Base-by-base conservation (phyloP, 495 filamentous ascomycete species). In the Neurospora sp. region DNA sequence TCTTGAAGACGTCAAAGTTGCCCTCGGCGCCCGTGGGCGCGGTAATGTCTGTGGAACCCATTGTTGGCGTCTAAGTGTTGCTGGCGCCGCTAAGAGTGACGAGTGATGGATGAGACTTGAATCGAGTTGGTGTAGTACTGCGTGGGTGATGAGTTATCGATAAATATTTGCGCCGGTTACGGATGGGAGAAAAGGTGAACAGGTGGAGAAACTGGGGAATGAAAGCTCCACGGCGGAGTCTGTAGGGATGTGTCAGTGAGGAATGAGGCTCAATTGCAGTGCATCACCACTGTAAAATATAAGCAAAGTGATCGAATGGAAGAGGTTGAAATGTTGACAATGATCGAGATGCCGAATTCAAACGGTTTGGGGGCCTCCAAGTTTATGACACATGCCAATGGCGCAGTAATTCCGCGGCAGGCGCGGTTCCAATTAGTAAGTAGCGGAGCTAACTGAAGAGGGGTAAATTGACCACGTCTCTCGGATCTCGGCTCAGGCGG, bases 1-100 rank as follows among this genome's bases (percentile, higher is more conserved):
- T 74, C 71, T 39, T 74, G 41, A 78, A 73, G 20, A 23, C 8
- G 70, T 66, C 54, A 7, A 66, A 35, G 54, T 35, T 66, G 54
- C 54, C 54, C 54, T 62, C 35, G 35, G 35, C 35, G 35, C 35
- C 35, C 35, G 35, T 35, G 35, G 35, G 35, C 35, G 35, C 35
- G 35, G 35, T 35, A 5, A 35, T 35, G 11, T 9, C 27, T 8
- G 46, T 18, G 46, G 75, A 71, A 38, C 46, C 70, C 74, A 76
- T 76, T 39, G 3, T 54, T 39, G 54, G 54, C 54, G 27, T 66
- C 0, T 16, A 62, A 27, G 23, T 62, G 48, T 10, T 23, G 3
- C 35, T 35, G 35, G 35, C 35, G 35, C 35, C 35, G 35, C 35
- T 35, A 14, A 40, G 9, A 54, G 20, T 4, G 46, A 62, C 6